These are phyloP conservation scores for Scedosporium minutisporum DNA, from an alignment of 2,329 filamentous ascomycete genomes.

Conservation along the genomic window DNA sequence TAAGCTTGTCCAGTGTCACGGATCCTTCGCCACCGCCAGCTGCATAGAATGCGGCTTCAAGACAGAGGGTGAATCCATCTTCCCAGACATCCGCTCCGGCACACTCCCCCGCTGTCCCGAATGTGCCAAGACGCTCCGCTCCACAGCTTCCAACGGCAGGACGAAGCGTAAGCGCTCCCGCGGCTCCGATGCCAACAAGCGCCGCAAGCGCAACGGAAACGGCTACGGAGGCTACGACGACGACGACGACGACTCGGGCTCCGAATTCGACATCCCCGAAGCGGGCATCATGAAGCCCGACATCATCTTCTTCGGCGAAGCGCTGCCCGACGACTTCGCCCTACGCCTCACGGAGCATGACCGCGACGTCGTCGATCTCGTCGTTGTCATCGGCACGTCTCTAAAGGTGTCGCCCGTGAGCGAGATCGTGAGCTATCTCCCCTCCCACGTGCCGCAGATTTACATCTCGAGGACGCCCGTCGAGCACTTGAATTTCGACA, in stretches of 20 bases:
- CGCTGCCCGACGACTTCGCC: conserved; percentile 75
- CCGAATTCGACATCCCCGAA: conserved; percentile 46
- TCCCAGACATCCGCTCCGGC: conserved; percentile 66
- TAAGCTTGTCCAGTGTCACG: conserved; percentile 91
- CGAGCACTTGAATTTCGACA: conserved; percentile 86
- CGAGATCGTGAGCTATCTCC: conserved; percentile 76
- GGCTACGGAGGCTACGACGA: conserved; percentile 15
- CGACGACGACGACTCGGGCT: conserved; percentile 29
- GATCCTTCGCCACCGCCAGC: conserved; percentile 85
- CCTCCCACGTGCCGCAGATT: conserved; percentile 74
- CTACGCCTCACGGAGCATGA: conserved; percentile 74
- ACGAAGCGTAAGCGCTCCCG: conserved; percentile 31
- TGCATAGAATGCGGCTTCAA: conserved; percentile 74
- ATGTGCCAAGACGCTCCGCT: conserved; percentile 44
- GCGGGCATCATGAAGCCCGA: conserved; percentile 90
- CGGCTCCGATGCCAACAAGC: conserved; percentile 25
- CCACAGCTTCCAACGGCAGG: conserved; percentile 12
- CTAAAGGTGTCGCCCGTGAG: conserved; percentile 93
- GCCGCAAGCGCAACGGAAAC: conserved; percentile 24
- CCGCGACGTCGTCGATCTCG: conserved; percentile 69
- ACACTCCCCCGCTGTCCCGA: conserved; percentile 67
- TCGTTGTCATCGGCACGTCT: conserved; percentile 92
- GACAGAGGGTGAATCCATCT: conserved; percentile 68
- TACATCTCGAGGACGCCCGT: conserved; percentile 83
- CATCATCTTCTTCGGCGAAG: conserved; percentile 96